Conservation (phyloP, 176 grass and related monocot species). For the Bolboschoenus planiculmis region DNA sequence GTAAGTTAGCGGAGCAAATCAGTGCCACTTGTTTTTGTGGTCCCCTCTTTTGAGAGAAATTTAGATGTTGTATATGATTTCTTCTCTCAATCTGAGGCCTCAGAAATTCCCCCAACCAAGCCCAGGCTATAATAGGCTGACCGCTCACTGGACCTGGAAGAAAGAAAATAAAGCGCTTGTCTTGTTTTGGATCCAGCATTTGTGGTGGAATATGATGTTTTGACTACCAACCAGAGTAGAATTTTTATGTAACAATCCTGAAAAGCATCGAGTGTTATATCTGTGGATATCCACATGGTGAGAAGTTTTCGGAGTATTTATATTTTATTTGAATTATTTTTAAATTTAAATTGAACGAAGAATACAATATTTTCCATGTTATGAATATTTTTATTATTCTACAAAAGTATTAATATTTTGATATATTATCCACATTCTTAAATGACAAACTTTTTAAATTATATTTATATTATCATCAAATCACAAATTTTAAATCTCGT, state of each 20-base stretch:
- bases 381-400: too few species aligned
- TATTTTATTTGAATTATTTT: not conserved
- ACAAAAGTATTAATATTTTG: too few species aligned
- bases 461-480: too few species aligned
- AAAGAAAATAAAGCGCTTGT: constrained; percentile 1
- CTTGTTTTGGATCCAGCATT: not conserved
- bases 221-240: not conserved
- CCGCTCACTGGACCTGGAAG: not conserved
- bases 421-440: too few species aligned
- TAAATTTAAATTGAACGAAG: not conserved
- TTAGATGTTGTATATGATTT: not conserved
- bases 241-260: not conserved
- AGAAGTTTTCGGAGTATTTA: too few species aligned
- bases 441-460: too few species aligned
- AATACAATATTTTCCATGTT: not conserved
- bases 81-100: not conserved
- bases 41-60: not conserved
- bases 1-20: not conserved
- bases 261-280: not conserved
- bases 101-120: too few species aligned
- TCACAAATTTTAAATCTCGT: too few species aligned
- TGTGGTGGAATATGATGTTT: not conserved
- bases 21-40: not conserved
- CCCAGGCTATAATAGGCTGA: too few species aligned
- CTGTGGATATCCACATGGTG: too few species aligned